Evolutionary conservation across 1,284 basidiomycete species (phyloP).

Genomic region (Cryptococcus sp.): DNA sequence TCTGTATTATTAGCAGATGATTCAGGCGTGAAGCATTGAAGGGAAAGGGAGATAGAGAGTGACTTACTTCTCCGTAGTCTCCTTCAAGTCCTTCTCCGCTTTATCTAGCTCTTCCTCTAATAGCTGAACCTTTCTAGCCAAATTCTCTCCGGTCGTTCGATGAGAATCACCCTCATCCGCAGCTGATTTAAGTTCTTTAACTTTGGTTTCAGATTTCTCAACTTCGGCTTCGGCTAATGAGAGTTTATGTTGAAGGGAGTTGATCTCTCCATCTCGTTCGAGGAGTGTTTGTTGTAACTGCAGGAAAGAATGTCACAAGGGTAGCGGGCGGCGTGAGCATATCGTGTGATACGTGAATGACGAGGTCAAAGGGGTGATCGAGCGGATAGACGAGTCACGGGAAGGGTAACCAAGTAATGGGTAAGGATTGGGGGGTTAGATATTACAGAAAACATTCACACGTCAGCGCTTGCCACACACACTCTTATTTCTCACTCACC

Average conservation of each 20-base stretch:
- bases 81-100: constrained; percentile 94
- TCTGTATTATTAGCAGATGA: constrained; percentile 50
- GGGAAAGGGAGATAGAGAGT: neutral
- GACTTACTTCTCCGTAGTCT: constrained; percentile 92
- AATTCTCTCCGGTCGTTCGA: constrained; percentile 69
- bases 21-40: neutral
- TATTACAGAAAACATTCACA: no score
- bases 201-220: constrained; percentile 69
- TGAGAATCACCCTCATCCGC: constrained; percentile 69
- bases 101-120: constrained; percentile 94
- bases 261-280: constrained; percentile 81
- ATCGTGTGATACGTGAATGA: neutral
- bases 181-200: constrained; percentile 65
- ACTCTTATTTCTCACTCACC: constrained; percentile 19
- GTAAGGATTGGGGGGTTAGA: neutral
- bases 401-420: neutral
- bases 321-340: neutral
- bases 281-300: constrained; percentile 70
- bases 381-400: neutral
- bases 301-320: neutral
- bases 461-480: no score
- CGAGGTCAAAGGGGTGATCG: neutral
- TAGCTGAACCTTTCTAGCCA: constrained; percentile 80
- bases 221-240: constrained; percentile 65
- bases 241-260: constrained; percentile 76